These are phyloP conservation scores for Sphaceloma murrayae DNA, from an alignment of 2,329 filamentous ascomycete species.

Conservation along the genomic window DNA sequence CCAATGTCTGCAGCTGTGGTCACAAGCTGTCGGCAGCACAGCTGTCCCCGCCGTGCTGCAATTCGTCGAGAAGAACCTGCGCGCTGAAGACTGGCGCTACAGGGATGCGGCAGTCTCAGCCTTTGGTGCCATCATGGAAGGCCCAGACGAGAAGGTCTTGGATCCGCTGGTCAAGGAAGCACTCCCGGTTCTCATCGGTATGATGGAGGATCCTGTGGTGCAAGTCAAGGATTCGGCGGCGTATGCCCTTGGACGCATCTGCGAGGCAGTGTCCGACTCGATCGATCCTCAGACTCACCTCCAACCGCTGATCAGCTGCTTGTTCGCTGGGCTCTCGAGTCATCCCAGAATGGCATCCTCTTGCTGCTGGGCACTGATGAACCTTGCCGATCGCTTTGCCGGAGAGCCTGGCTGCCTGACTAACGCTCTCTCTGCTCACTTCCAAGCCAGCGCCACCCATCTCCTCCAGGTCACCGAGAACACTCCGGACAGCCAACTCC, in stretches of 20 bases:
- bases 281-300: slow-evolving; percentile 80
- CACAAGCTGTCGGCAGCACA: slow-evolving; percentile 76
- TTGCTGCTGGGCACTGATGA: slow-evolving; percentile 99
- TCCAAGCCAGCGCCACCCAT: slow-evolving; percentile 81
- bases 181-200: slow-evolving; percentile 79
- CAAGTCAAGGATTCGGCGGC: slow-evolving; percentile 94
- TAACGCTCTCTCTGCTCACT: slow-evolving; percentile 83
- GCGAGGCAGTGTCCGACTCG: slow-evolving; percentile 81
- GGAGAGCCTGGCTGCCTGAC: slow-evolving; percentile 68
- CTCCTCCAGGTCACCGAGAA: slow-evolving; percentile 79
- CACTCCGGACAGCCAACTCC: slow-evolving; percentile 77
- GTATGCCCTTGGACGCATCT: slow-evolving; percentile 91
- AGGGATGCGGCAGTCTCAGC: slow-evolving; percentile 93
- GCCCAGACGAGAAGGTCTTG: slow-evolving; percentile 82
- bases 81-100: slow-evolving; percentile 85
- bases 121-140: slow-evolving; percentile 98
- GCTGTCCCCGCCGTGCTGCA: slow-evolving; percentile 78
- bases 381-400: slow-evolving; percentile 89
- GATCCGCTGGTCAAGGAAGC: slow-evolving; percentile 95
- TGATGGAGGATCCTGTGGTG: slow-evolving; percentile 80
- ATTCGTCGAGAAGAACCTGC: slow-evolving; percentile 87
- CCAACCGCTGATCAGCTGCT: slow-evolving; percentile 71
- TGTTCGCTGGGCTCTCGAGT: slow-evolving; percentile 83
- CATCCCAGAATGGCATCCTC: slow-evolving; percentile 95
- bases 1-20: slow-evolving; percentile 90